A percentile compares a stretch with the other conserved stretches of the same genome.
phyloP scores from a whole-genome alignment of 805 yeast genomes.

The Limtongia smithiae region DNA sequence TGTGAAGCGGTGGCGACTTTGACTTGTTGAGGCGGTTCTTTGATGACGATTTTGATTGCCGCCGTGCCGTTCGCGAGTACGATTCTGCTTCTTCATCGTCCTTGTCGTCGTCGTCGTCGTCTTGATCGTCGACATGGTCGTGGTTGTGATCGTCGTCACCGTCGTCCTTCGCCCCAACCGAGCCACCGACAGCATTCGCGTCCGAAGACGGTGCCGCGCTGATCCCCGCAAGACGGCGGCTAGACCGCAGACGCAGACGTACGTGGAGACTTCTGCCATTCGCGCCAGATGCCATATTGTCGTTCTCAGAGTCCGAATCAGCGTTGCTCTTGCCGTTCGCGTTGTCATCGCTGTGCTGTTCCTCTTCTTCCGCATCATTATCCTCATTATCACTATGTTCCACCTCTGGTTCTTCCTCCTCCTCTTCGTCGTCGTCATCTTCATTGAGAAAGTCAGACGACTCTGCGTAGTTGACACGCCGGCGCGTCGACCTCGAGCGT shows the following conservation, averaged over 20 bases:
- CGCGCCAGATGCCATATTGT: slow-evolving; percentile 5
- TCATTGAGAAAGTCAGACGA: slow-evolving; percentile 37
- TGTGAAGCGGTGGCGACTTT: neutral
- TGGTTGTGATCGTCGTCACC: neutral
- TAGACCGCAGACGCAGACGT: too few species aligned
- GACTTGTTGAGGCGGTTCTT: neutral
- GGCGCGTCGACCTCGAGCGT: slow-evolving; percentile 14
- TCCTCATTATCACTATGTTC: slow-evolving; percentile 36
- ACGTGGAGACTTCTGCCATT: too few species aligned
- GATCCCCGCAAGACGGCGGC: too few species aligned
- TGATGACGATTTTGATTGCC: neutral
- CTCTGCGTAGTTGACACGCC: slow-evolving; percentile 17
- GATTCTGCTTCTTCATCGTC: slow-evolving; percentile 18
- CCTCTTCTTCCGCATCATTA: slow-evolving; percentile 34
- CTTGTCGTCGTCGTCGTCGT: slow-evolving; percentile 24
- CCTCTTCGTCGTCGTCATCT: slow-evolving; percentile 6
- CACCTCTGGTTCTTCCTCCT: slow-evolving; percentile 40
- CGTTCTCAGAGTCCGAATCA: slow-evolving; percentile 20
- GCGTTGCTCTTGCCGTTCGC: slow-evolving; percentile 11
- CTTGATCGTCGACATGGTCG: slow-evolving; percentile 5
- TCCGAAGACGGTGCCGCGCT: neutral
- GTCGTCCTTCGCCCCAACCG: neutral
- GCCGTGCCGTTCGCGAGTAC: neutral
- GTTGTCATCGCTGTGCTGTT: slow-evolving; percentile 24
- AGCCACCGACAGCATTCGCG: too few species aligned